Evolutionary conservation across 768 basidiomycete species (phyloP), one percentile per base, ranked within the genome.

Genomic region (Hortiboletus campestris): DNA sequence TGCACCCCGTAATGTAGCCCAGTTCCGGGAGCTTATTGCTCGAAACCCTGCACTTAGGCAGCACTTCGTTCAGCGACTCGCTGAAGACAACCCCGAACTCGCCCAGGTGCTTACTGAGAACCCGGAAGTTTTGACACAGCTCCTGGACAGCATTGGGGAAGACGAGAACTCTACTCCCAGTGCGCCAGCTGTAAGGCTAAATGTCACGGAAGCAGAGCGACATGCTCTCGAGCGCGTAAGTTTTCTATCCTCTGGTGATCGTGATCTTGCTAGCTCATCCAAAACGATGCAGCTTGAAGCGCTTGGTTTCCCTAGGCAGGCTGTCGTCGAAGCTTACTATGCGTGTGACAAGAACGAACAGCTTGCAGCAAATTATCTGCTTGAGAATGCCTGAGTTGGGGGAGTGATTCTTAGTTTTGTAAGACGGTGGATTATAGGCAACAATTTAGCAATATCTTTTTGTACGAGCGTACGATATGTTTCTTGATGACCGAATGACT

Each of bases 321-420:
- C 48, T 16, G 48, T 45, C 36, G 32, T 49, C 14, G 54, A 55
- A 55, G 54, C 54, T 5, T 55, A 55, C 42, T 39, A 49, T 29
- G 19, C 53, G 14, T 55, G 53, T 16, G 53, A 55, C 53, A 55
- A 55, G 47, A 49, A 55, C 41, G 53, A 55, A 44, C 19, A 49
- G 28, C 53, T 55, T 20, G 53, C 53, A 2, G 53, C 47, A 6
- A 55, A 55, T 19, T 55, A 49, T 38, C 19, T 55, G 19, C 8
- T 44, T 1, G 53, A 55, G 34, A 42, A 49, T 13, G 46, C 53
- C 16, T 55, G 25, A 54, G 40, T 17, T 42, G 14, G n/a, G 11
- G 12, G 19, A 25, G 6, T 14, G 13, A 32, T 22, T 8, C 13
- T 25, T 38, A 7, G 19, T 11, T 28, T 53, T n/a, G 20, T 16